These are phyloP conservation scores for Salix caprea DNA, from an alignment of 345 rosid genomes.

Conservation along the genomic window DNA sequence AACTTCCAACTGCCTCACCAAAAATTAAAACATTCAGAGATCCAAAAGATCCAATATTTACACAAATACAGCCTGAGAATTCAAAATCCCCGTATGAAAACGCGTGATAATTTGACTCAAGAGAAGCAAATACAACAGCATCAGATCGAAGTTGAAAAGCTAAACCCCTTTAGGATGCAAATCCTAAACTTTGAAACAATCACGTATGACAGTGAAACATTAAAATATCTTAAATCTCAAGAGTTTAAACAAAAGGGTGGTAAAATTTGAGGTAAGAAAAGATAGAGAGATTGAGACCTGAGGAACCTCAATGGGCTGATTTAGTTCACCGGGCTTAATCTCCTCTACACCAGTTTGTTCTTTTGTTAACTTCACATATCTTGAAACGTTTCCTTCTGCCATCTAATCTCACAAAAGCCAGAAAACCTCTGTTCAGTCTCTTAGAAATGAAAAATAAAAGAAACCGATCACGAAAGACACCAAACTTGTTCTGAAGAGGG, in stretches of 20 bases:
- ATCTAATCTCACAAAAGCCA: conserved; percentile 33
- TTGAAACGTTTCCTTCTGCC: conserved; percentile 76
- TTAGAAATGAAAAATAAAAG: neutral
- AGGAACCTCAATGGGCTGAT: conserved; percentile 92
- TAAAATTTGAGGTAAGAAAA: neutral
- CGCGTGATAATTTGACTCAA: neutral
- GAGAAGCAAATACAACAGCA: neutral
- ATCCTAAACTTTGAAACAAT: neutral
- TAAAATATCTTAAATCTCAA: neutral
- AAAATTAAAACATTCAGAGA: neutral
- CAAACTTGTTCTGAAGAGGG: neutral
- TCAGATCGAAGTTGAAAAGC: neutral
- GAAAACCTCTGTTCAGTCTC: neutral
- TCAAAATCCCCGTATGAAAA: neutral
- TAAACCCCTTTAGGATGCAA: neutral
- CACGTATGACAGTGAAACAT: neutral
- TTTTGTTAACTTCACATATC: conserved; percentile 76
- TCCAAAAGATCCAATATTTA: neutral
- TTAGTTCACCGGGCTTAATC: conserved; percentile 91
- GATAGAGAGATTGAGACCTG: conserved; percentile 46
- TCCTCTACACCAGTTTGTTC: conserved; percentile 72
- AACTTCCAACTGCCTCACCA: conserved; percentile 50
- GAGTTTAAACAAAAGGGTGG: neutral
- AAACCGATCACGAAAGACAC: neutral
- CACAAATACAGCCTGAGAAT: neutral